Evolutionary conservation across 257 asterid species (phyloP), one percentile per base, ranked within the genome.

Genomic region (Craterostigma plantagineum): DNA sequence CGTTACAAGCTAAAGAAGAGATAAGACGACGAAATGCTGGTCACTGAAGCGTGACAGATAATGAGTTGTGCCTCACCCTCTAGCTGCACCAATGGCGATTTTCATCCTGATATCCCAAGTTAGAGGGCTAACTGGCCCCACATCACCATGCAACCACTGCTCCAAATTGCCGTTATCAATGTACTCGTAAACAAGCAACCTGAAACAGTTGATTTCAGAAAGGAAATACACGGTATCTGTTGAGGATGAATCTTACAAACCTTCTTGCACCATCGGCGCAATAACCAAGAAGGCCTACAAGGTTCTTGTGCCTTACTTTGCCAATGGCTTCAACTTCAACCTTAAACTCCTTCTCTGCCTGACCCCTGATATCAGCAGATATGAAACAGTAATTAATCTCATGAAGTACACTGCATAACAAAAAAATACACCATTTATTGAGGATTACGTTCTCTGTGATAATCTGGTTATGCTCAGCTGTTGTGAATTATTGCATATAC

Each of bases 261-360:
- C 99, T 70, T 58, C 65, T 79, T 60, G 74, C 60, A 49, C 96
- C 96, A 58, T 90, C 94, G 35, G 91, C 93, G 67, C 96, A 90
- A 62, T 66, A 83, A 34, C 96, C 99, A 48, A 80, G 43, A 59
- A 90, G 72, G 55, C 96, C 83, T 6, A 77, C 99, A 33, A 90
- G 94, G 71, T 90, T 90, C 65, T 90, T 90, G 73, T 90, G 99
- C 62, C 79, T 80, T 56, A 83, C 96, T 73, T 77, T 77, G 38
- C 99, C 96, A 63, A 90, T 83, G 60, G 96, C 96, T 63, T 90
- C 99, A 59, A 90, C 99, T 69, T 90, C 96, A 55, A 83, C 96
- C 67, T 72, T 90, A 48, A 90, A 83, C 59, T 90, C 99, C 63
- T 75, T 75, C 75, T 77, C 94, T 34, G 94, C 95, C 63, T 90